Evolutionary conservation across 768 basidiomycete genomes (phyloP).

Genomic region (Pulveroboletus frians): DNA sequence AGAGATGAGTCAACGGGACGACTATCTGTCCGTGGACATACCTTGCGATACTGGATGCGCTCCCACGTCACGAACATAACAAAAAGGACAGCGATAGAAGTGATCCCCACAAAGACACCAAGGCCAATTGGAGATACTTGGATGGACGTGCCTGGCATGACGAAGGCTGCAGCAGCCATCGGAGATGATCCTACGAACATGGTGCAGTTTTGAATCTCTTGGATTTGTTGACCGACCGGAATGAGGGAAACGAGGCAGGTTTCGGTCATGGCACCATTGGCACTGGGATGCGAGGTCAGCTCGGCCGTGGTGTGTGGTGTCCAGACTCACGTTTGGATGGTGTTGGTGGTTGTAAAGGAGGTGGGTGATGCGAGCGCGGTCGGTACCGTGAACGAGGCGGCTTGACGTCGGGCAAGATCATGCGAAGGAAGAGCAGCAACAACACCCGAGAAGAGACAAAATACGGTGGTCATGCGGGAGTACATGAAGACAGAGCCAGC

Average conservation of each 20-base stretch:
- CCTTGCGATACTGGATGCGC: conserved; percentile 82
- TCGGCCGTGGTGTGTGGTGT: too few relatives aligned
- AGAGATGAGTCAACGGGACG: not conserved
- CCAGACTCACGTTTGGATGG: conserved; percentile 38
- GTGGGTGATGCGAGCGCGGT: conserved; percentile 29
- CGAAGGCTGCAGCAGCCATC: conserved; percentile 38
- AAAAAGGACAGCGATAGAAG: conserved; percentile 74
- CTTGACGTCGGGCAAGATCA: conserved; percentile 18
- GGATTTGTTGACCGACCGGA: conserved; percentile 47
- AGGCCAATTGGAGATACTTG: conserved; percentile 79
- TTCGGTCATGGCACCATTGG: conserved; percentile 47
- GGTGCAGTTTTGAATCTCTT: conserved; percentile 52
- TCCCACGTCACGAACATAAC: conserved; percentile 85
- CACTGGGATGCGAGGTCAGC: conserved; percentile 26
- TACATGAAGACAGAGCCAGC: conserved; percentile 37
- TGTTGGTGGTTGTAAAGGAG: conserved; percentile 33
- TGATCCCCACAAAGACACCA: conserved; percentile 80
- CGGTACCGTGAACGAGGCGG: conserved; percentile 13
- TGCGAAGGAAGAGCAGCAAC: conserved; percentile 27
- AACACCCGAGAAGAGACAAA: conserved; percentile 25
- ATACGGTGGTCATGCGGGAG: conserved; percentile 12
- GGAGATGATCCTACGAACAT: conserved; percentile 32
- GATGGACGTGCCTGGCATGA: conserved; percentile 66
- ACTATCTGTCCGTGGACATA: conserved; percentile 26
- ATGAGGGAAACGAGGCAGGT: conserved; percentile 58